phyloP scores from a whole-genome alignment of 805 yeast genomes.

The Wickerhamomyces canadensis region DNA sequence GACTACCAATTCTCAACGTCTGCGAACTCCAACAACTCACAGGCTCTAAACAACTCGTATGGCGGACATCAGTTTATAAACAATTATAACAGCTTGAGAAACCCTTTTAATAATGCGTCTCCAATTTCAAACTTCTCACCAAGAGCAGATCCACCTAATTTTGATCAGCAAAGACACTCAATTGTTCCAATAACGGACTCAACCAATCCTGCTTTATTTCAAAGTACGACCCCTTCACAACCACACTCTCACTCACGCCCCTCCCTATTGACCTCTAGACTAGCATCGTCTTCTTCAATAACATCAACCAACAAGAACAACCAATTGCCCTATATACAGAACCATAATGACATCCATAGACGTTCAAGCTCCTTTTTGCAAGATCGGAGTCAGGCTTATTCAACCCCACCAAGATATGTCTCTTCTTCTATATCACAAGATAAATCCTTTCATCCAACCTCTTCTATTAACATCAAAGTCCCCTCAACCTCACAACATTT shows the following conservation, averaged over 20 bases:
- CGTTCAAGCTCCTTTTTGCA: background rate
- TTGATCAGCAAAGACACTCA: slow-evolving; percentile 10
- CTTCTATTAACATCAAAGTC: slow-evolving; percentile 21
- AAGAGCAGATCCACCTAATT: slow-evolving; percentile 22
- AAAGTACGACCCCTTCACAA: slow-evolving; percentile 10
- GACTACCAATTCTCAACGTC: slow-evolving; percentile 22
- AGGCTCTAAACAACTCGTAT: slow-evolving; percentile 12
- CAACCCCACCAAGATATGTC: slow-evolving; percentile 1
- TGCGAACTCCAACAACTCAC: slow-evolving; percentile 20
- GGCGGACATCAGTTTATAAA: slow-evolving; percentile 17
- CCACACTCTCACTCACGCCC: slow-evolving; percentile 12
- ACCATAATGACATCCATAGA: background rate
- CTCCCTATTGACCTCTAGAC: slow-evolving; percentile 28
- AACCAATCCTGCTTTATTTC: slow-evolving; percentile 1
- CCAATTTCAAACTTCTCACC: slow-evolving; percentile 22
- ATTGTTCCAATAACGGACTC: slow-evolving; percentile 15
- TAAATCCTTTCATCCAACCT: slow-evolving; percentile 13
- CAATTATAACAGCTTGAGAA: slow-evolving; percentile 15
- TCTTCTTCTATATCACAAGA: slow-evolving; percentile 4
- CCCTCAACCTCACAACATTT: slow-evolving; percentile 26
- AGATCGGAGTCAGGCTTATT: background rate
- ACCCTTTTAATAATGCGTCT: slow-evolving; percentile 14
- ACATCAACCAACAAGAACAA: slow-evolving; percentile 7
- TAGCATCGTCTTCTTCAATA: slow-evolving; percentile 21
- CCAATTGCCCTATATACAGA: background rate